These are phyloP conservation scores for Oehlia diaphana DNA, from an alignment of 192 early-diverging fungal genomes.

Conservation along the genomic window DNA sequence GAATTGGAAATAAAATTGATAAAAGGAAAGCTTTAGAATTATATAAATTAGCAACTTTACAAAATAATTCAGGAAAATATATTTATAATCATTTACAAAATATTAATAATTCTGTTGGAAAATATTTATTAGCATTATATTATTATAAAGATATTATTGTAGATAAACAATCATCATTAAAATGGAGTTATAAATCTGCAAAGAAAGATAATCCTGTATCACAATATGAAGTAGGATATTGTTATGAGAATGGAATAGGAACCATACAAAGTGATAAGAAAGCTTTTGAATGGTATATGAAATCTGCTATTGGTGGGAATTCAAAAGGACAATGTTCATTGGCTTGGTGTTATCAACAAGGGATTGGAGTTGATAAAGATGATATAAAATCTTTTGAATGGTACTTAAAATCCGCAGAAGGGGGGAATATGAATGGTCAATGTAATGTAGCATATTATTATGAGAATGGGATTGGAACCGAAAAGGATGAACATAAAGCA, in stretches of 20 bases:
- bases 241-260: slow-evolving; percentile 78
- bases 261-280: slow-evolving; percentile 59
- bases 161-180: slow-evolving; percentile 33
- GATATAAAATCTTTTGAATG: slow-evolving; percentile 9
- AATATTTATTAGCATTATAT: slow-evolving; percentile 1
- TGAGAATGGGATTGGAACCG: slow-evolving; percentile 70
- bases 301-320: slow-evolving; percentile 55
- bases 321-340: slow-evolving; percentile 48
- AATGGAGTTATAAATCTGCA: slow-evolving; percentile 47
- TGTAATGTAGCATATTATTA: slow-evolving; percentile 80
- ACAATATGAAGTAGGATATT: slow-evolving; percentile 76
- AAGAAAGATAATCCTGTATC: slow-evolving; percentile 56
- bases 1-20: not conserved
- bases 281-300: slow-evolving; percentile 65
- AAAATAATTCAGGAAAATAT: not conserved
- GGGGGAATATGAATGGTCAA: slow-evolving; percentile 35
- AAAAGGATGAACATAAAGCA: slow-evolving; percentile 63
- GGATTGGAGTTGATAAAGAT: slow-evolving; percentile 18
- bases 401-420: slow-evolving; percentile 17
- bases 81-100: not conserved
- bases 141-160: not conserved
- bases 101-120: not conserved
- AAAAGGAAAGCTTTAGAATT: not conserved
- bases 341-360: slow-evolving; percentile 15
- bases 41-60: not conserved